A percentile compares a stretch with the other conserved stretches of the same genome.
phyloP scores from a whole-genome alignment of 768 basidiomycete species.

The Mycena pura region DNA sequence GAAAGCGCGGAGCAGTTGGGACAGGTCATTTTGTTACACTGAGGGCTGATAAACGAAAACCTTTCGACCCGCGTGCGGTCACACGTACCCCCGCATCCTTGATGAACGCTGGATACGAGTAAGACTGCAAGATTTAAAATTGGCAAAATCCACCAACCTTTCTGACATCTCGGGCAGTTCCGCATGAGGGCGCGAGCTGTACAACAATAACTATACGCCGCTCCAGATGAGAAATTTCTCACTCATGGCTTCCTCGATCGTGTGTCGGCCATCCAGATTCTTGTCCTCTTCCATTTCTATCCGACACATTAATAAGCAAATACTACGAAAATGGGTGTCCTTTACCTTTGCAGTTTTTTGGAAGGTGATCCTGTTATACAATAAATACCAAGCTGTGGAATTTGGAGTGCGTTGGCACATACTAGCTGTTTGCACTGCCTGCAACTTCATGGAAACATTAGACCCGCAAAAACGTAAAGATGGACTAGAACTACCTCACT shows the following conservation, averaged over 20 bases:
- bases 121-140: slow-evolving; percentile 10
- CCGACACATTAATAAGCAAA: slow-evolving; percentile 9
- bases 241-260: slow-evolving; percentile 96
- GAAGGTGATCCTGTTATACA: slow-evolving; percentile 78
- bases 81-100: slow-evolving; percentile 81
- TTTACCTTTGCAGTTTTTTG: slow-evolving; percentile 79
- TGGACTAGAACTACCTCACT: slow-evolving; percentile 43
- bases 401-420: slow-evolving; percentile 31
- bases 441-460: slow-evolving; percentile 54
- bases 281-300: slow-evolving; percentile 80
- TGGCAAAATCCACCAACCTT: slow-evolving; percentile 53
- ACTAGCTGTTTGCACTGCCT: slow-evolving; percentile 78
- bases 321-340: neutral
- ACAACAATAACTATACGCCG: slow-evolving; percentile 7
- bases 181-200: slow-evolving; percentile 83
- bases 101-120: slow-evolving; percentile 64
- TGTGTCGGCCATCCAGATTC: slow-evolving; percentile 75
- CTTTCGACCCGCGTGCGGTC: too few relatives aligned
- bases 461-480: neutral
- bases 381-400: slow-evolving; percentile 9
- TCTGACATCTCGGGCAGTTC: slow-evolving; percentile 85
- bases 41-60: slow-evolving; percentile 3
- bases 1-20: slow-evolving; percentile 74
- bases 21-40: slow-evolving; percentile 95
- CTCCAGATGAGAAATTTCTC: slow-evolving; percentile 27